Conservation (phyloP, 2,329 filamentous ascomycete species). For the Furcasterigmium furcatum region DNA sequence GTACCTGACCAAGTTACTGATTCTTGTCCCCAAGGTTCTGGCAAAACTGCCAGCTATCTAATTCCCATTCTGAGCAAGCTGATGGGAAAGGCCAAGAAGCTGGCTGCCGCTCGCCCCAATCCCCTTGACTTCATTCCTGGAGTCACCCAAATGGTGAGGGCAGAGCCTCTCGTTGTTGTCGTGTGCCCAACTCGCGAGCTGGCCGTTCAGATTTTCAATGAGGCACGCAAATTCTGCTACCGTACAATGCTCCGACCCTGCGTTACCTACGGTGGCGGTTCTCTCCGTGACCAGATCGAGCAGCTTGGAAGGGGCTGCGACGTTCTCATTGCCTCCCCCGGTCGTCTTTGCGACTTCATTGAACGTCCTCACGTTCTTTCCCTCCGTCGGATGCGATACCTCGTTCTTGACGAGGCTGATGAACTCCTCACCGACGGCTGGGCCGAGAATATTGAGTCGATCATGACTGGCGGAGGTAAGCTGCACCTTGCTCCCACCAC, state of each 20-base stretch:
- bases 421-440: conserved; percentile 83
- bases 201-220: conserved; percentile 92
- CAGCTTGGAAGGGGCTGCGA: conserved; percentile 85
- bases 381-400: conserved; percentile 73
- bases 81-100: conserved; percentile 93
- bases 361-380: conserved; percentile 65
- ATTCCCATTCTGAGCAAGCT: conserved; percentile 85
- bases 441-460: conserved; percentile 69
- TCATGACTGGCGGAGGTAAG: conserved; percentile 78
- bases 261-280: conserved; percentile 83
- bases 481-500: not conserved
- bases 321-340: conserved; percentile 82
- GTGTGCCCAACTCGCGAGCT: conserved; percentile 87
- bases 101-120: conserved; percentile 75
- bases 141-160: conserved; percentile 50
- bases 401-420: conserved; percentile 90
- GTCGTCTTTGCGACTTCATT: conserved; percentile 84
- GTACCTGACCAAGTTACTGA: no score
- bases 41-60: conserved; percentile 92
- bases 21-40: conserved; percentile 63
- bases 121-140: conserved; percentile 50
- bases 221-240: conserved; percentile 89
- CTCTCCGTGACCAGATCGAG: conserved; percentile 63
- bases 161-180: conserved; percentile 85
- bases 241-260: conserved; percentile 91